Conservation (phyloP, 2,329 filamentous ascomycete species). For the Xylariomycetidae sp. region DNA sequence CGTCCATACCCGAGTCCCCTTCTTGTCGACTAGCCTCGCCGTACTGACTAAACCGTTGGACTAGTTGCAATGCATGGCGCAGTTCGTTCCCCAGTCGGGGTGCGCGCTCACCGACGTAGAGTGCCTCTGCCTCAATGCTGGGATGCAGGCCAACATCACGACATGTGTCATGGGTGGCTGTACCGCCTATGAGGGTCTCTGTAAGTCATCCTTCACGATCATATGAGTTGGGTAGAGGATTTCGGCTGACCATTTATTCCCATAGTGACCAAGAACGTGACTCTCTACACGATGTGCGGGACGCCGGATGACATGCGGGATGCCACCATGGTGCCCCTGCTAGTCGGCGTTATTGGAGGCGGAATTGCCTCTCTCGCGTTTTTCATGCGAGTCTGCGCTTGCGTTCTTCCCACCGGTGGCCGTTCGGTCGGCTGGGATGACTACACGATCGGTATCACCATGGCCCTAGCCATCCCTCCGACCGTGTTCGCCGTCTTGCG, state of each 20-base stretch:
- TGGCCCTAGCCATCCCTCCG: conserved; percentile 8
- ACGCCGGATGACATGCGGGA: conserved; percentile 5
- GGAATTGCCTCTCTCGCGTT: conserved; percentile 8
- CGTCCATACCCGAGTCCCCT: neutral
- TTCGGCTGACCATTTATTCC: neutral
- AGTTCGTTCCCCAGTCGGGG: neutral
- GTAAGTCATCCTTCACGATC: conserved; percentile 2
- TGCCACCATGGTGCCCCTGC: conserved; percentile 5
- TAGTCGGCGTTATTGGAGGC: conserved; percentile 11
- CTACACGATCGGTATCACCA: conserved; percentile 7
- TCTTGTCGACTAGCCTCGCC: neutral
- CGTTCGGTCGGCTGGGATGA: conserved; percentile 11
- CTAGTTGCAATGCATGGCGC: neutral
- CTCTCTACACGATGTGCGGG: conserved; percentile 9
- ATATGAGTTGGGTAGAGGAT: neutral
- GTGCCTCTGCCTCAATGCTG: conserved; percentile 6
- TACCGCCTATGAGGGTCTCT: conserved; percentile 9
- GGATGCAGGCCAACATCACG: conserved; percentile 5
- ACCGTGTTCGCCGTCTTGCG: conserved; percentile 9
- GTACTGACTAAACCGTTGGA: neutral
- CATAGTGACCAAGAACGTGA: conserved; percentile 10
- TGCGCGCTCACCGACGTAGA: neutral
- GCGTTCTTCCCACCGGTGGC: conserved; percentile 3
- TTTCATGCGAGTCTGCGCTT: conserved; percentile 7
- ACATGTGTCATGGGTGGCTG: conserved; percentile 3